Evolutionary conservation across 345 rosid genomes (phyloP), one percentile per base, ranked within the genome.

Genomic region (Populus simonii): DNA sequence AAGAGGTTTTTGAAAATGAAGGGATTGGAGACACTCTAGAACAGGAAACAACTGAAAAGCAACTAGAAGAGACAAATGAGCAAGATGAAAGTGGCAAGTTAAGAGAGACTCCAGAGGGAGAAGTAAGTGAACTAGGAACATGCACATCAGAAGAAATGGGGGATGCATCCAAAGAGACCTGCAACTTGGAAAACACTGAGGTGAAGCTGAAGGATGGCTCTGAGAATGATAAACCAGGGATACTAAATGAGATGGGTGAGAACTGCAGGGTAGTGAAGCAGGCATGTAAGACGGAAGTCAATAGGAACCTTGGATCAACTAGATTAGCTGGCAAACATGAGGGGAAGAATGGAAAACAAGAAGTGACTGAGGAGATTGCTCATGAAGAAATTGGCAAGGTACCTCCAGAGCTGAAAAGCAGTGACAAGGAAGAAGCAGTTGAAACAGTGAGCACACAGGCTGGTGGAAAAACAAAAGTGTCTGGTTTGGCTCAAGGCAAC

Each of bases 91-190:
- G 76, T 74, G 86, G 22, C 13, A 35, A 27, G 23, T 72, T 35
- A 86, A 80, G 84, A 85, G 76, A 78, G 83, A 66, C 75, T 81
- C 53, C 80, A 68, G 86, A 82, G 57, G 86, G 80, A 39, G 63
- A 85, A 79, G 87, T 72, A 78, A 71, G 70, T 39, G 88, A 85
- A 82, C 85, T 80, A 67, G 87, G 78, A 84, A 70, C 41, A 27
- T 47, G 45, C 47, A 68, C 27, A 68, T 45, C 29, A 72, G 81
- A 67, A 78, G 43, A 74, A 76, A 68, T 67, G 71, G 80, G 43
- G 55, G 23, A 47, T 7, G 17, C 43, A 45, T 62, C 65, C 53
- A 68, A 53, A 62, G 83, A 80, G 78, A 81, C 77, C 74, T 61
- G 80, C 74, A 59, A 72, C 29, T 15, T 74, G 79, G 65, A 70